These are phyloP conservation scores for Logfia minima DNA, from an alignment of 129 eudicot species.

Conservation along the genomic window DNA sequence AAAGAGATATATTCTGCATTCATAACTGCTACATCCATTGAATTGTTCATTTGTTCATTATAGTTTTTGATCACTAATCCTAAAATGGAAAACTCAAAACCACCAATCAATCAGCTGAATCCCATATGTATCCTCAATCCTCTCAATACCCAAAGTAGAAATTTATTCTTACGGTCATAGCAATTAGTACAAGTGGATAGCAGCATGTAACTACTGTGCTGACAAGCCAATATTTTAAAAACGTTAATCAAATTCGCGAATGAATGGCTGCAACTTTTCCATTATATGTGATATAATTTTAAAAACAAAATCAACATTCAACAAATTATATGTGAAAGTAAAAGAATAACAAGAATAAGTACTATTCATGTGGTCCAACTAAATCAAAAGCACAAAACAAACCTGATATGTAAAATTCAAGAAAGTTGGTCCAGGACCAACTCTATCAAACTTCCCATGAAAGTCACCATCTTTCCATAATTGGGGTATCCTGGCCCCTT, in stretches of 20 bases:
- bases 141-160: background rate
- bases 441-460: conserved; percentile 23
- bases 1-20: background rate
- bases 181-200: background rate
- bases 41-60: background rate
- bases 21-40: background rate
- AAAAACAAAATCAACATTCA: conserved; percentile 1
- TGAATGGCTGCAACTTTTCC: background rate
- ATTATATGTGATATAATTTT: background rate
- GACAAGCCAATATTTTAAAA: background rate
- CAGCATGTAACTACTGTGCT: background rate
- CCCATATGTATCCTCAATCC: background rate
- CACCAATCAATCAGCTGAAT: background rate
- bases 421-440: conserved; percentile 85
- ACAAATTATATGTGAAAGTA: conserved; percentile 23
- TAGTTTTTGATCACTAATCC: background rate
- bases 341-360: conserved; percentile 13
- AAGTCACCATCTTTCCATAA: conserved; percentile 28
- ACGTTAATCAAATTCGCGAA: background rate
- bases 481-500: conserved; percentile 52
- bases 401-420: conserved; percentile 78
- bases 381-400: background rate
- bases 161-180: background rate
- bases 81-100: conserved; percentile 11
- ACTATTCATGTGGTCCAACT: conserved; percentile 26